Evolutionary conservation across 352 stramenopile species (phyloP).

Genomic region (Globisporangium radiosum): DNA sequence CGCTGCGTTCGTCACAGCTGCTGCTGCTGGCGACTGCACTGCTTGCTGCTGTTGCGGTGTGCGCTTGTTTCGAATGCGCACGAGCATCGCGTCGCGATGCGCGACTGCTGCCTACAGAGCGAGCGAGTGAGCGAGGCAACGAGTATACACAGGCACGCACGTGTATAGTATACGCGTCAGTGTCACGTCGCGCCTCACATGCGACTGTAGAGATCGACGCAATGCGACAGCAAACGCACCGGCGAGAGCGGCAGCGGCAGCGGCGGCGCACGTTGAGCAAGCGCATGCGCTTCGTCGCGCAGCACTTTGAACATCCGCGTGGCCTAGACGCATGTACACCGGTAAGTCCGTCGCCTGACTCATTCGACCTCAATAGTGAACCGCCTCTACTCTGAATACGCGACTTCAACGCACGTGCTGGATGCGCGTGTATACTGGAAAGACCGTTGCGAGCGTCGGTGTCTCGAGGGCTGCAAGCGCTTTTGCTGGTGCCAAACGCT

Average conservation of each 20-base stretch:
- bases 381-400: not conserved
- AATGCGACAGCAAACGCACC: constrained; percentile 11
- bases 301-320: constrained; percentile 27
- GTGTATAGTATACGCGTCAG: too few relatives aligned
- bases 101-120: constrained; percentile 14
- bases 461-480: constrained; percentile 22
- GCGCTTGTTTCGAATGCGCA: constrained; percentile 21
- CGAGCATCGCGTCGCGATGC: constrained; percentile 40
- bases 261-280: constrained; percentile 22
- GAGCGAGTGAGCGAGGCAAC: not conserved
- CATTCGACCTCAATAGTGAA: too few relatives aligned
- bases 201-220: not conserved
- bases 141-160: not conserved
- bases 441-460: constrained; percentile 30
- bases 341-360: too few relatives aligned
- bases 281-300: constrained; percentile 22
- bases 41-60: not conserved
- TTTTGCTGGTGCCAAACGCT: constrained; percentile 20
- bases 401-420: constrained; percentile 32
- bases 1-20: not conserved
- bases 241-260: constrained; percentile 22
- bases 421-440: constrained; percentile 42
- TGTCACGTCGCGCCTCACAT: not conserved
- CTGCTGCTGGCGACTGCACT: not conserved
- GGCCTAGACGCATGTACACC: too few relatives aligned